These are phyloP conservation scores for Asclepias syriaca DNA, from an alignment of 257 asterid genomes.

Conservation along the genomic window DNA sequence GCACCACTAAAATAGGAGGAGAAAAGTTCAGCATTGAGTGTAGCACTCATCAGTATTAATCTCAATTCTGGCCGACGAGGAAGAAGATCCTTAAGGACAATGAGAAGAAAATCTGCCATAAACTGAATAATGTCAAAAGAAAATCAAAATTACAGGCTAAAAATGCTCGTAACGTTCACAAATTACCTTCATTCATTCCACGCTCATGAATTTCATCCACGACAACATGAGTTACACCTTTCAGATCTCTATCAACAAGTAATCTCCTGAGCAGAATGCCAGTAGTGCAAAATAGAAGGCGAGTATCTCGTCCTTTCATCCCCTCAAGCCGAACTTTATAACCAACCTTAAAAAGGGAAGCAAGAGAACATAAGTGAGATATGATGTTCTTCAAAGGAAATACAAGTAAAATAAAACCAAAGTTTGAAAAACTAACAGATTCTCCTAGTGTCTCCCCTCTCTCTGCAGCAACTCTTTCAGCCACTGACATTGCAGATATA, in stretches of 20 bases:
- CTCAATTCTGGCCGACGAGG: slow-evolving; percentile 79
- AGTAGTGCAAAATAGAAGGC: slow-evolving; percentile 86
- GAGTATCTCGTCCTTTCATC: slow-evolving; percentile 88
- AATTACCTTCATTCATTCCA: slow-evolving; percentile 92
- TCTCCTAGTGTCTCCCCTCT: slow-evolving; percentile 91
- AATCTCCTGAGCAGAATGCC: slow-evolving; percentile 84
- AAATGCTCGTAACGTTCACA: slow-evolving; percentile 8
- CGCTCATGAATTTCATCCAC: slow-evolving; percentile 98
- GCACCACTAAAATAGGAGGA: slow-evolving; percentile 84
- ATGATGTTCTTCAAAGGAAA: slow-evolving; percentile 1
- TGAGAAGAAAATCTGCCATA: slow-evolving; percentile 78
- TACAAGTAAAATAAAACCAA: slow-evolving; percentile 5
- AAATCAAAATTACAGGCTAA: slow-evolving; percentile 14
- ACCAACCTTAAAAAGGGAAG: slow-evolving; percentile 53
- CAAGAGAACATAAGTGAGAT: slow-evolving; percentile 2
- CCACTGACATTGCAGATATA: slow-evolving; percentile 84
- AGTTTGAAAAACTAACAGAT: slow-evolving; percentile 51
- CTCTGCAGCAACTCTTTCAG: slow-evolving; percentile 96
- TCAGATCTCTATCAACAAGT: slow-evolving; percentile 74
- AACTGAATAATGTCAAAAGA: slow-evolving; percentile 26
- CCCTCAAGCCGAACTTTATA: slow-evolving; percentile 96
- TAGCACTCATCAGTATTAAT: slow-evolving; percentile 89
- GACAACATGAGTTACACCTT: slow-evolving; percentile 80
- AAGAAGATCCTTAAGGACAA: slow-evolving; percentile 91
- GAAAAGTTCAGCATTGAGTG: slow-evolving; percentile 86